These are phyloP conservation scores for Aspergillus transmontanensis DNA, from an alignment of 2,329 filamentous ascomycete genomes.

Conservation along the genomic window DNA sequence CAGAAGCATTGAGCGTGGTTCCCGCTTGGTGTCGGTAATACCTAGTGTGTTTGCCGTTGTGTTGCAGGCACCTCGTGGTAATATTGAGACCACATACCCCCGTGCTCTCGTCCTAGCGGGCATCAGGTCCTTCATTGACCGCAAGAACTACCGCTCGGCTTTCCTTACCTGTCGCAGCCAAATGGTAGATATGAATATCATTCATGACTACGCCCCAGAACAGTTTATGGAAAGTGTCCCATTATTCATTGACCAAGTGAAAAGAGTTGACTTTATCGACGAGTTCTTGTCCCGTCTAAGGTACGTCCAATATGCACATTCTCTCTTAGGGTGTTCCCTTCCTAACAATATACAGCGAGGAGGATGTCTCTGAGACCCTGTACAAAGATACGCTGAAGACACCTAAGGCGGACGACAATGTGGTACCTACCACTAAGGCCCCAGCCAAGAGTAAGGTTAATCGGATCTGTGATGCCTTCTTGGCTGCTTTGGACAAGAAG, in stretches of 20 bases:
- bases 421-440: slow-evolving; percentile 8
- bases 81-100: slow-evolving; percentile 92
- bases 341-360: slow-evolving; percentile 58
- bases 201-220: slow-evolving; percentile 87
- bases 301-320: slow-evolving; percentile 47
- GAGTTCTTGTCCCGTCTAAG: slow-evolving; percentile 85
- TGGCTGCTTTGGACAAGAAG: slow-evolving; percentile 65
- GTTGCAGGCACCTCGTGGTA: slow-evolving; percentile 93
- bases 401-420: slow-evolving; percentile 29
- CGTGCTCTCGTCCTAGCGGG: slow-evolving; percentile 89
- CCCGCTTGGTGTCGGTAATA: slow-evolving; percentile 82
- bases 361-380: slow-evolving; percentile 91
- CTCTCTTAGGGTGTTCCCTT: slow-evolving; percentile 13
- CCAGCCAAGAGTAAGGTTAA: slow-evolving; percentile 70
- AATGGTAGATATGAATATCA: slow-evolving; percentile 95
- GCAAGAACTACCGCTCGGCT: slow-evolving; percentile 78
- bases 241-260: slow-evolving; percentile 81
- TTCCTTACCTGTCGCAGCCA: slow-evolving; percentile 89
- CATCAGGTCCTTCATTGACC: slow-evolving; percentile 78
- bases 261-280: slow-evolving; percentile 80
- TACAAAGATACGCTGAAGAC: slow-evolving; percentile 79
- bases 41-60: slow-evolving; percentile 83
- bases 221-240: slow-evolving; percentile 78
- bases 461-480: slow-evolving; percentile 80
- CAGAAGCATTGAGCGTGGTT: slow-evolving; percentile 86